Percentiles rank a stretch among this genome's conserved stretches.
phyloP scores from a whole-genome alignment of 2,329 filamentous ascomycete species.

The Epichloe scottii region DNA sequence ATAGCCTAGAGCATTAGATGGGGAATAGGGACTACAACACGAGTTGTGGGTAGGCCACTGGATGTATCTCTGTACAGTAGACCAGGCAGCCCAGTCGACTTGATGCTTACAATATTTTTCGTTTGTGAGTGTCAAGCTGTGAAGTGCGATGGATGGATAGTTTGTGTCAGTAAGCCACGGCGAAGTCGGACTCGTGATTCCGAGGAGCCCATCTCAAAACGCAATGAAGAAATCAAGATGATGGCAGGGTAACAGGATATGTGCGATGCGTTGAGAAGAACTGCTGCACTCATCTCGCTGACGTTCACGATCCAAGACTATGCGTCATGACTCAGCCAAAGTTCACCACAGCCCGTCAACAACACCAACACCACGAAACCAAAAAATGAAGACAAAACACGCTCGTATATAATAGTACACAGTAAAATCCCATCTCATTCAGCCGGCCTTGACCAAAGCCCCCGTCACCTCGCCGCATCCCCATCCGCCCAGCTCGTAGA shows the following conservation, averaged over 20 bases:
- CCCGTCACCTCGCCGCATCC: constrained; percentile 16
- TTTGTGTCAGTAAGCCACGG: no score
- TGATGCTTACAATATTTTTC: constrained; percentile 1
- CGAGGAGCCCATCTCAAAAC: no score
- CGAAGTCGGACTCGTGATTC: no score
- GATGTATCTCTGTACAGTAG: constrained; percentile 16
- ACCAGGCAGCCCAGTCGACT: constrained; percentile 14
- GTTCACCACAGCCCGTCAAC: no score
- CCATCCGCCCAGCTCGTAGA: constrained; percentile 22
- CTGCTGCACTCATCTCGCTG: no score
- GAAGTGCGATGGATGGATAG: neutral
- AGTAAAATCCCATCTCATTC: neutral
- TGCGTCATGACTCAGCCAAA: no score
- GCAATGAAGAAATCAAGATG: no score
- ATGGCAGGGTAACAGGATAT: no score
- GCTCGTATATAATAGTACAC: neutral
- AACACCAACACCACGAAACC: neutral
- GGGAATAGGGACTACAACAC: constrained; percentile 10
- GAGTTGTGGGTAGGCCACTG: constrained; percentile 13
- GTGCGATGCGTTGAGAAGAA: no score
- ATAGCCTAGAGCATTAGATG: constrained; percentile 4
- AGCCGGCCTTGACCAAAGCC: no score
- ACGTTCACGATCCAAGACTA: no score
- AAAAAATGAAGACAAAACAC: neutral
- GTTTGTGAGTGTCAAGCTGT: neutral